Percentiles rank a stretch among this genome's conserved stretches.
Conservation (phyloP, 805 yeast genomes). For the Candida caryicola region DNA sequence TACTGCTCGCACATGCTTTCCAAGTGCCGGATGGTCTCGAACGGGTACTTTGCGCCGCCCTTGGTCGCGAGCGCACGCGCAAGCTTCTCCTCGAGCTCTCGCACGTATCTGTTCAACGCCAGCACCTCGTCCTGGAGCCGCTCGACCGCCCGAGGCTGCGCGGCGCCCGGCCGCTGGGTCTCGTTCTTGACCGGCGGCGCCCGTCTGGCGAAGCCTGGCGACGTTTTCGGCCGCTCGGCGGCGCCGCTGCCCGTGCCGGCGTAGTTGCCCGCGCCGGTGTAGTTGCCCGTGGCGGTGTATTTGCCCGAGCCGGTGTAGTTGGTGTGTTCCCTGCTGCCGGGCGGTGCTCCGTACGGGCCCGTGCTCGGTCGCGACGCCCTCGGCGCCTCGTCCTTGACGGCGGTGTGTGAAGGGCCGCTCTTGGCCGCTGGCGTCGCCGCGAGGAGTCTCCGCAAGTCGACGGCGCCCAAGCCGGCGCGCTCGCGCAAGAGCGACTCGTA, state of each 20-base stretch:
- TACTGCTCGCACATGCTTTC: constrained; percentile 12
- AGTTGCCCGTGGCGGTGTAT: not conserved
- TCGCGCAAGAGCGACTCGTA: constrained; percentile 21
- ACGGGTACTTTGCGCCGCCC: not conserved
- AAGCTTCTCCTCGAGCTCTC: constrained; percentile 15
- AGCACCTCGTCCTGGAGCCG: constrained; percentile 17
- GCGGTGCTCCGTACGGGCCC: too few relatives aligned
- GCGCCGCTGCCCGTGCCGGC: not conserved
- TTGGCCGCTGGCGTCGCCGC: not conserved
- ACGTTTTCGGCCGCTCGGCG: not conserved
- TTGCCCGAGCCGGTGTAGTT: too few relatives aligned
- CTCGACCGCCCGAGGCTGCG: constrained; percentile 10
- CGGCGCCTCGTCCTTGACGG: constrained; percentile 1
- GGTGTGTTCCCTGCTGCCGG: too few relatives aligned
- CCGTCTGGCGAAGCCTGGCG: not conserved
- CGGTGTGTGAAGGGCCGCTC: not conserved
- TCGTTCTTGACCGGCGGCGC: not conserved
- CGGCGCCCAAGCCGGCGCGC: constrained; percentile 10
- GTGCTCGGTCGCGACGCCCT: too few relatives aligned
- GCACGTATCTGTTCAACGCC: constrained; percentile 16
- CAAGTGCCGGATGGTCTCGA: constrained; percentile 14
- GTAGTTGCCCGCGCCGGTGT: too few relatives aligned
- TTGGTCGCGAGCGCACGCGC: not conserved
- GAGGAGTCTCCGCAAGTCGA: constrained; percentile 1
- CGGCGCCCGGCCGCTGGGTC: constrained; percentile 1